Conservation (phyloP, 257 asterid genomes). For the Salvia splendens region DNA sequence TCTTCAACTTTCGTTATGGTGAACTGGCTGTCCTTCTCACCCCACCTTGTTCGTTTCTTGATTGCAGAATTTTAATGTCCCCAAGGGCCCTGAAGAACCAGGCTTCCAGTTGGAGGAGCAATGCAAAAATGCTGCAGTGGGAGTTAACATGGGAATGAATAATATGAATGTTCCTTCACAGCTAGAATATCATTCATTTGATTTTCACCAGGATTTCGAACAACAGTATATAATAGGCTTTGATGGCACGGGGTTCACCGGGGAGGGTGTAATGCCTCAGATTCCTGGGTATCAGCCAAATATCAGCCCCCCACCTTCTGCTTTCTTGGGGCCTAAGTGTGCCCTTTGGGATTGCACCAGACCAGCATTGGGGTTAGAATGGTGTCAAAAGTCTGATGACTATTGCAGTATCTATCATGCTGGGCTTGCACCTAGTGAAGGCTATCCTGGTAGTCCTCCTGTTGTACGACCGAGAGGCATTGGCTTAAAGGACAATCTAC, state of each 20-base stretch:
- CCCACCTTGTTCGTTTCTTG: neutral
- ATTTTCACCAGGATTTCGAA: constrained; percentile 60
- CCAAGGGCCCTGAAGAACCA: constrained; percentile 52
- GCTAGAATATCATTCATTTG: constrained; percentile 50
- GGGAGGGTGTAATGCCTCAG: constrained; percentile 52
- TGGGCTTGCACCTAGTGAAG: constrained; percentile 76
- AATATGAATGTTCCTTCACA: constrained; percentile 38
- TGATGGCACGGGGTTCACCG: constrained; percentile 56
- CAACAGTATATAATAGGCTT: constrained; percentile 34
- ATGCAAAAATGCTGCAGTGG: constrained; percentile 48
- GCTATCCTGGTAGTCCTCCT: constrained; percentile 73
- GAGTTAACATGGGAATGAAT: constrained; percentile 45
- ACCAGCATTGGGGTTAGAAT: constrained; percentile 54
- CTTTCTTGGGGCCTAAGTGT: constrained; percentile 88
- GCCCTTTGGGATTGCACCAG: constrained; percentile 94
- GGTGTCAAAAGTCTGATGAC: constrained; percentile 52
- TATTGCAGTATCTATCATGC: constrained; percentile 61
- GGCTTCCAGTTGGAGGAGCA: constrained; percentile 51
- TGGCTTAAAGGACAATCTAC: constrained; percentile 84
- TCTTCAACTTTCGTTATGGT: no score
- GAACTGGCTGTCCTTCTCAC: no score
- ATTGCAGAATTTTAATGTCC: constrained; percentile 52
- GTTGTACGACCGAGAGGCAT: constrained; percentile 87
- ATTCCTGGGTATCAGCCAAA: constrained; percentile 50
- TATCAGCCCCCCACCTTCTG: constrained; percentile 84